Evolutionary conservation across 345 rosid species (phyloP).

Genomic region (Lepidium aucheri): DNA sequence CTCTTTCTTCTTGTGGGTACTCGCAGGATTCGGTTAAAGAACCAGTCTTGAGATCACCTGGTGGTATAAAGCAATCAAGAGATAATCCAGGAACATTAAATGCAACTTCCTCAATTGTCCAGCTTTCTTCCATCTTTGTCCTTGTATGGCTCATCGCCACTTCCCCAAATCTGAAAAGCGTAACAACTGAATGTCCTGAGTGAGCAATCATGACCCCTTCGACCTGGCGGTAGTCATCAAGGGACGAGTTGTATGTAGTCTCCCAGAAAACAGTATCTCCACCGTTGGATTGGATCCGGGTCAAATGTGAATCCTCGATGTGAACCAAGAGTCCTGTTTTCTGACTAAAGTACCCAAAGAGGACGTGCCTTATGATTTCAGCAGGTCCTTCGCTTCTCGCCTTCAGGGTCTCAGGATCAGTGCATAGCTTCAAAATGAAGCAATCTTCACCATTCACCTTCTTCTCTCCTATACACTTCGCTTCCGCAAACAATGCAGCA

Average conservation of each 20-base stretch:
- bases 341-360: constrained; percentile 87
- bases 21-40: constrained; percentile 55
- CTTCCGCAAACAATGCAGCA: constrained; percentile 71
- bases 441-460: constrained; percentile 77
- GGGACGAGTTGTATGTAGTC: constrained; percentile 74
- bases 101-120: constrained; percentile 96
- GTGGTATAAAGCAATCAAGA: constrained; percentile 84
- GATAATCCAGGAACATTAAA: constrained; percentile 87
- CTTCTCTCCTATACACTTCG: constrained; percentile 82
- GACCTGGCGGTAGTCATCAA: constrained; percentile 72
- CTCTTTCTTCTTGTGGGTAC: constrained; percentile 56
- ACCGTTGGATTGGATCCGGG: constrained; percentile 70
- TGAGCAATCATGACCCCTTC: constrained; percentile 97
- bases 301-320: constrained; percentile 84
- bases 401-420: constrained; percentile 68
- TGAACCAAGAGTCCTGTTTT: constrained; percentile 80
- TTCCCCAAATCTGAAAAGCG: constrained; percentile 88
- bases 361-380: constrained; percentile 79
- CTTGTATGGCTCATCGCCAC: constrained; percentile 77
- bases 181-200: constrained; percentile 79
- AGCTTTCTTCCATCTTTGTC: constrained; percentile 93
- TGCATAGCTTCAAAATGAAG: constrained; percentile 70
- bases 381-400: constrained; percentile 88
- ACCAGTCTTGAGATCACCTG: constrained; percentile 63
- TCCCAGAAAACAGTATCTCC: constrained; percentile 89